Conservation (phyloP, 306 rosid species). For the Acmispon strigosus region DNA sequence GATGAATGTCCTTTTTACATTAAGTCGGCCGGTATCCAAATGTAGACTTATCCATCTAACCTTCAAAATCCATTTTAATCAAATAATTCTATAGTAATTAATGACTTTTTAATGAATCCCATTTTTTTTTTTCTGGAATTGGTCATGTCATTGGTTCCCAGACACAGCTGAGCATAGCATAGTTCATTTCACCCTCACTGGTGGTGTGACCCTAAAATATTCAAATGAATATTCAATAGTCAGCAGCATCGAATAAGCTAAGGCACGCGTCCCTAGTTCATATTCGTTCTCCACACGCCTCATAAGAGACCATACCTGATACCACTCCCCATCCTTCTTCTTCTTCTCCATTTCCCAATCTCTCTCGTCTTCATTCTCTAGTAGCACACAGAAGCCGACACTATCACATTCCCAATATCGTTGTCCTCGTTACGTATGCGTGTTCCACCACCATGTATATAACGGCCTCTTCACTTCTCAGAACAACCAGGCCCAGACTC, state of each 20-base stretch:
- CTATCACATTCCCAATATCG: not conserved
- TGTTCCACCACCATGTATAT: conserved; percentile 56
- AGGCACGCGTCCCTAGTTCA: conserved; percentile 46
- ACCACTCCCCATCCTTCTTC: not conserved
- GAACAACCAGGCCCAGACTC: conserved; percentile 49
- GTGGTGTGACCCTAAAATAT: not conserved
- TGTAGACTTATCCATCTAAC: no score
- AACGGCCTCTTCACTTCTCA: conserved; percentile 46
- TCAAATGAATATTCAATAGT: not conserved
- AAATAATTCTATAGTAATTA: no score
- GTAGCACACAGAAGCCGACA: not conserved
- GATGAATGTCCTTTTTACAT: no score
- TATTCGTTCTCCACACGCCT: conserved; percentile 25
- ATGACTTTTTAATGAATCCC: no score
- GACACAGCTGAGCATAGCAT: not conserved
- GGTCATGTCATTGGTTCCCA: no score
- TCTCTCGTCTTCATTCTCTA: not conserved
- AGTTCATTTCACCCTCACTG: not conserved
- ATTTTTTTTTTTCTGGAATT: no score
- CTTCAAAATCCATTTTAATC: no score
- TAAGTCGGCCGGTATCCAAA: no score
- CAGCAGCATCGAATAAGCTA: not conserved
- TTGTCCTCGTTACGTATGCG: conserved; percentile 27
- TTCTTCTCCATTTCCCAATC: not conserved
- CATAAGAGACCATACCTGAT: not conserved